Percentiles rank a stretch among this genome's conserved stretches.
Evolutionary conservation across 2,329 filamentous ascomycete species (phyloP).

Genomic region (Alternaria ethzedia): DNA sequence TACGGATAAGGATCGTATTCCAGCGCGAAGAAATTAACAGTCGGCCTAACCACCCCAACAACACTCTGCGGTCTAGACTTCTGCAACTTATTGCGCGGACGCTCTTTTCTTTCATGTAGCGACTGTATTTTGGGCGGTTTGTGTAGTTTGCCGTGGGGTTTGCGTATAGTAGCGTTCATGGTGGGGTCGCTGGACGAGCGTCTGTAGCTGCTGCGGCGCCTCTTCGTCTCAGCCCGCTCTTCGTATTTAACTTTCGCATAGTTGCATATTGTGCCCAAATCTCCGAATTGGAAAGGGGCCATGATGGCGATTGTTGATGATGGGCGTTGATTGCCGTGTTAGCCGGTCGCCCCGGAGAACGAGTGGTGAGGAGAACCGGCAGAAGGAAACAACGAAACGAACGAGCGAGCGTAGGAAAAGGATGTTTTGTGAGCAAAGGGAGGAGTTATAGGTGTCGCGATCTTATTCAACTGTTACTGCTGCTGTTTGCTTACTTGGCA

Average conservation of each 20-base stretch:
- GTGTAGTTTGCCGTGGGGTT: conserved; percentile 17
- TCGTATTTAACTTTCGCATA: conserved; percentile 18
- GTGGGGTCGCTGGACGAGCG: conserved; percentile 14
- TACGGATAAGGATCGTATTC: conserved; percentile 33
- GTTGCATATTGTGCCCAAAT: conserved; percentile 15
- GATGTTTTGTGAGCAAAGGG: not conserved
- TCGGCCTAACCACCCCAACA: not conserved
- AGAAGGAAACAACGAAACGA: conserved; percentile 3
- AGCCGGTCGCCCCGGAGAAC: conserved; percentile 3
- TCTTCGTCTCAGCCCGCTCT: conserved; percentile 14
- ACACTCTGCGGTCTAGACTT: conserved; percentile 9
- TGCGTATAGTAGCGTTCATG: not conserved
- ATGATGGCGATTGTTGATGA: not conserved
- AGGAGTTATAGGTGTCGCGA: not conserved
- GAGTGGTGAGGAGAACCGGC: conserved; percentile 4
- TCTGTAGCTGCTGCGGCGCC: conserved; percentile 4
- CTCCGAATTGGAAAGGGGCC: conserved; percentile 13
- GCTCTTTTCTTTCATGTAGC: conserved; percentile 13
- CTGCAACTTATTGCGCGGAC: conserved; percentile 19
- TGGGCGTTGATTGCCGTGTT: not conserved
- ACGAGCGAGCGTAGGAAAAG: not conserved
- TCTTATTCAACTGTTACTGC: not conserved
- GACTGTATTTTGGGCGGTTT: conserved; percentile 21
- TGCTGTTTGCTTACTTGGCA: not conserved
- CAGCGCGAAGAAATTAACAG: conserved; percentile 14